Evolutionary conservation across 768 basidiomycete species (phyloP).

Genomic region (Xanthoconium purpureum): DNA sequence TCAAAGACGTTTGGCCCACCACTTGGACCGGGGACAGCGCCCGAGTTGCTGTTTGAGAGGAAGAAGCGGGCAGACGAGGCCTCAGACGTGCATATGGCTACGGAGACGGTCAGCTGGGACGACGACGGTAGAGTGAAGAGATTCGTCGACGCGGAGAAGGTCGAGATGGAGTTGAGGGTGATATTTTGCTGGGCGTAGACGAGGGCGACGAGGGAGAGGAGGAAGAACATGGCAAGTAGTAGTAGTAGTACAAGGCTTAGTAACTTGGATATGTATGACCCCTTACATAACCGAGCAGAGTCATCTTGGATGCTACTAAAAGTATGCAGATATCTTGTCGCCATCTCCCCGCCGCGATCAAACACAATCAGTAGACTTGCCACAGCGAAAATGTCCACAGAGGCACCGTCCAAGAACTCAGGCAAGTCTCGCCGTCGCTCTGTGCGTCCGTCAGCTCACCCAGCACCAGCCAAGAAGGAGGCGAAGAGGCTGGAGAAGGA

Average conservation of each 20-base stretch:
- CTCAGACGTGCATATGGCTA: constrained; percentile 45
- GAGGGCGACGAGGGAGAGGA: not conserved
- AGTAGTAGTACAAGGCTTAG: too few relatives aligned
- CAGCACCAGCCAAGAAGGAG: constrained; percentile 70
- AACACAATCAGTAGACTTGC: not conserved
- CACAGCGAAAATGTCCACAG: constrained; percentile 11
- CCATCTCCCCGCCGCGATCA: constrained; percentile 1
- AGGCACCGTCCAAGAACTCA: constrained; percentile 38
- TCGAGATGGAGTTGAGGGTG: constrained; percentile 35
- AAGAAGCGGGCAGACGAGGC: constrained; percentile 50
- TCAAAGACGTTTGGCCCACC: constrained; percentile 45
- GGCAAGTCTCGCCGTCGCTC: constrained; percentile 25
- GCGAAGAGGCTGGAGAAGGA: constrained; percentile 79
- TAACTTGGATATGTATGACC: not conserved
- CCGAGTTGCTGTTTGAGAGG: constrained; percentile 48
- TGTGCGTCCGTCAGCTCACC: not conserved
- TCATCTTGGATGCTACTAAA: constrained; percentile 11
- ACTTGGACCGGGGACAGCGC: constrained; percentile 34
- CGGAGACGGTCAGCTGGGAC: constrained; percentile 40
- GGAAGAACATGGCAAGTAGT: not conserved
- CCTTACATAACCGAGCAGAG: not conserved
- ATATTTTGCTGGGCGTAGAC: constrained; percentile 27
- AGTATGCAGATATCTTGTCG: constrained; percentile 12
- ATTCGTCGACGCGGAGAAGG: constrained; percentile 32
- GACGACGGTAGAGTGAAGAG: constrained; percentile 42